Base-by-base conservation (phyloP, 331 rosid genomes). In the Spiraea crenata region DNA sequence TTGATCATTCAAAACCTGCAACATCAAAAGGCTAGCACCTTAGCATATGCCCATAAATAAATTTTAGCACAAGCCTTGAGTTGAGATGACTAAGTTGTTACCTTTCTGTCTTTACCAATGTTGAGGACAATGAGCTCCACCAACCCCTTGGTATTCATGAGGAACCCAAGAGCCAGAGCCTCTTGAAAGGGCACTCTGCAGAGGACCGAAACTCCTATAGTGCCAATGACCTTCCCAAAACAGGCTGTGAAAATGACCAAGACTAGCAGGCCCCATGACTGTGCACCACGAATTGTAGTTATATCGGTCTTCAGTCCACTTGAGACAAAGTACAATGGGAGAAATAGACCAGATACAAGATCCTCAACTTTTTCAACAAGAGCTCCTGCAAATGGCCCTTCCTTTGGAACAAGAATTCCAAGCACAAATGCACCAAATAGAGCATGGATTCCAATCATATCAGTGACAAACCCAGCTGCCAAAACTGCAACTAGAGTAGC, bases 81-180 rank as follows among this genome's bases (percentile, higher is more conserved):
- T 9, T 37, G 44, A 17, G 35, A 25, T 14, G 5, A 46, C 5
- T 25, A 15, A 16, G 7, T 45, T 48, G 9, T 51, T 70, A 85
- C 96, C 86, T 85, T 76, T 83, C 90, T 83, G 56, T 89, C 96
- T 84, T 64, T 89, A 1, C 96, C 92, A 31, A 87, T 89, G 75
- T 89, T 86, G 56, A 89, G 90, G 77, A 89, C 96, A 41, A 88
- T 85, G 60, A 86, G 82, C 63, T 89, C 95, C 64, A 89, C 91
- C 45, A 89, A 73, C 14, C 91, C 96, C 77, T 89, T 87, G 0
- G 96, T 89, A 48, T 89, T 89, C 96, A 89, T 89, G 50, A 89
- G 79, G 76, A 89, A 73, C 39, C 92, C 96, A 5, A 87, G 74
- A 38, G 96, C 86, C 41, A 87, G 0, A 49, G 96, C 65, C 62